These are phyloP conservation scores for Coemansia nantahalensis DNA, from an alignment of 192 early-diverging fungal species.

Conservation along the genomic window DNA sequence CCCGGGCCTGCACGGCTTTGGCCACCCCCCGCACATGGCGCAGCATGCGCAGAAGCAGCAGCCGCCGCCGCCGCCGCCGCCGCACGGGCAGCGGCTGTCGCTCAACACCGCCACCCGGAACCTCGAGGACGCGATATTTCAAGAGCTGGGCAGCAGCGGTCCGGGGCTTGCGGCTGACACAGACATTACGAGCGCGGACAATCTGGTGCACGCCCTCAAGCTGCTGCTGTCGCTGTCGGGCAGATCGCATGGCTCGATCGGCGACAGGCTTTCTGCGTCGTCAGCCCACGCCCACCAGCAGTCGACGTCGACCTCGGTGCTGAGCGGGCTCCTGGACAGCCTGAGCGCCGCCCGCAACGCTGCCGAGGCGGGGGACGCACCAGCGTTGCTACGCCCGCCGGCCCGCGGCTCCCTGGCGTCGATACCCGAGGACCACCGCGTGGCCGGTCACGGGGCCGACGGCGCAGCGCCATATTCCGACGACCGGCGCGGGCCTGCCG, in stretches of 20 bases:
- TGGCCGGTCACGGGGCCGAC: background rate
- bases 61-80: constrained; percentile 5
- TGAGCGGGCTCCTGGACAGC: constrained; percentile 19
- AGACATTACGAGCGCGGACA: constrained; percentile 24
- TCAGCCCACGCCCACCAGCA: background rate
- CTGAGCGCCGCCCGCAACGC: constrained; percentile 9
- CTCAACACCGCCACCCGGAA: constrained; percentile 10
- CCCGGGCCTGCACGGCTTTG: background rate
- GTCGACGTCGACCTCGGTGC: constrained; percentile 12
- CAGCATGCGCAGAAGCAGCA: constrained; percentile 7
- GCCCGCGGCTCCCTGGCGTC: constrained; percentile 5
- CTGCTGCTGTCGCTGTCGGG: constrained; percentile 30
- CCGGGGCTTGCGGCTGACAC: constrained; percentile 1
- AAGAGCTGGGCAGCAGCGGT: constrained; percentile 9
- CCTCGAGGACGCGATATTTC: constrained; percentile 19
- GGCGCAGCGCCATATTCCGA: constrained; percentile 7
- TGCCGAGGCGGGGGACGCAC: background rate
- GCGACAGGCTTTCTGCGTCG: constrained; percentile 3
- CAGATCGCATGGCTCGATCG: constrained; percentile 7
- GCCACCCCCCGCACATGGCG: background rate
- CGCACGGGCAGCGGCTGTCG: constrained; percentile 11
- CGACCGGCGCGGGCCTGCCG: constrained; percentile 3
- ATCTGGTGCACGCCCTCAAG: constrained; percentile 33
- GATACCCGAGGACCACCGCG: constrained; percentile 10
- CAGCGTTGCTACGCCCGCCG: constrained; percentile 1